A percentile compares a stretch with the other conserved stretches of the same genome.
Conservation (phyloP, 768 basidiomycete species). For the Tylopilus vinaceipallidus region DNA sequence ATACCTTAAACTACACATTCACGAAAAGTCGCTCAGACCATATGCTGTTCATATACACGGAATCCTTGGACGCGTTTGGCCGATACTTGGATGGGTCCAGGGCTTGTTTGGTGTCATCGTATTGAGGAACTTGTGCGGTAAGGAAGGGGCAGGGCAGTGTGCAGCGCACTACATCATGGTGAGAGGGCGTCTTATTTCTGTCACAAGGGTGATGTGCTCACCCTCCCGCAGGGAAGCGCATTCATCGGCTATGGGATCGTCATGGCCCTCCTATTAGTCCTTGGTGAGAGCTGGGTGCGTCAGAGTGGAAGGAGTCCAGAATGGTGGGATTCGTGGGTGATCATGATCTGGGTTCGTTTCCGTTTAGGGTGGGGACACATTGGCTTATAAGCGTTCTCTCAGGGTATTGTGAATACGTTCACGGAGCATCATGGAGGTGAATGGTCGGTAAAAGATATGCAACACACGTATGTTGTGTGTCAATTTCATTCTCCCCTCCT, state of each 20-base stretch:
- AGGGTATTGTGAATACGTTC: conserved; percentile 76
- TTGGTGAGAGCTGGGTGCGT: conserved; percentile 76
- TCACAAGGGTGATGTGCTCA: conserved; percentile 12
- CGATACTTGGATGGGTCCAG: conserved; percentile 85
- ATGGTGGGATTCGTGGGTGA: conserved; percentile 80
- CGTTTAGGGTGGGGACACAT: not conserved
- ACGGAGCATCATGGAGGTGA: conserved; percentile 80
- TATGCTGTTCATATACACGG: conserved; percentile 72
- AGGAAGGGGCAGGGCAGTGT: conserved; percentile 71
- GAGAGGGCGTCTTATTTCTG: conserved; percentile 7
- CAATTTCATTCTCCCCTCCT: not conserved
- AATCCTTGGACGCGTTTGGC: conserved; percentile 79
- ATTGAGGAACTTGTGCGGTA: conserved; percentile 79
- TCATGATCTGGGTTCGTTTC: conserved; percentile 49
- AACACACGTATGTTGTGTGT: conserved; percentile 69
- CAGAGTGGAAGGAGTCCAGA: conserved; percentile 74
- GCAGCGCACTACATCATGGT: conserved; percentile 85
- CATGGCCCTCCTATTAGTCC: conserved; percentile 73
- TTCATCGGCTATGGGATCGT: conserved; percentile 87
- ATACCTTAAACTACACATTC: conserved; percentile 90
- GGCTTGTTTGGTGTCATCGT: conserved; percentile 83
- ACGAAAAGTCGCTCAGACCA: conserved; percentile 72
- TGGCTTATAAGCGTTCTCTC: not conserved
- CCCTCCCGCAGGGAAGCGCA: conserved; percentile 57
- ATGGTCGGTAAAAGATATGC: conserved; percentile 94